phyloP scores from a whole-genome alignment of 306 rosid genomes.

The Betula pendula region DNA sequence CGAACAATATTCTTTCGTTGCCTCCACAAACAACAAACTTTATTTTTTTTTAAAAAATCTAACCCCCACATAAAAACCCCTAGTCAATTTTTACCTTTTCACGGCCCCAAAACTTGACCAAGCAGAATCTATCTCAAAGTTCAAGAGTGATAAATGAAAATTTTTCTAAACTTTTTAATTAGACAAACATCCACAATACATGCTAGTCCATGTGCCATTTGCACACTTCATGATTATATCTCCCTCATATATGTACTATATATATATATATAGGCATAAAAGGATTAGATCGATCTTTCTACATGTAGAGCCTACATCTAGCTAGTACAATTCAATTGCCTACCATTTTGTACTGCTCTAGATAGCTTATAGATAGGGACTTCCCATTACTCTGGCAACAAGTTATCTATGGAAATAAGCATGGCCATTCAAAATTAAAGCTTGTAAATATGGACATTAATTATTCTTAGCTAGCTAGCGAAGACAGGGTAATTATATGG shows the following conservation, averaged over 20 bases:
- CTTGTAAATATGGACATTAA: conserved; percentile 4
- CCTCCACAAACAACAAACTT: too few species aligned
- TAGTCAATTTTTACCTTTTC: too few species aligned
- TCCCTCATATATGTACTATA: too few species aligned
- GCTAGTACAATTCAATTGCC: conserved; percentile 6
- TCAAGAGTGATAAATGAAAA: too few species aligned
- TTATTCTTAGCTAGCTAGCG: conserved; percentile 21
- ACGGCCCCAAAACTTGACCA: too few species aligned
- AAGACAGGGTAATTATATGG: conserved; percentile 27
- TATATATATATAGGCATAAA: background rate
- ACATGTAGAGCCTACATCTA: too few species aligned
- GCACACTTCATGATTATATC: background rate
- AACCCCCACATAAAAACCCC: too few species aligned
- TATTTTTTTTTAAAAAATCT: too few species aligned
- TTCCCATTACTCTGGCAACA: conserved; percentile 12
- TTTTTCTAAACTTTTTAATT: background rate
- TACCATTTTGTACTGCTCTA: background rate
- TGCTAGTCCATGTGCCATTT: background rate
- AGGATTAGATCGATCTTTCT: background rate
- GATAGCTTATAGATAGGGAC: background rate
- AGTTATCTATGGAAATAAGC: conserved; percentile 19
- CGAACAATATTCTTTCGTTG: too few species aligned
- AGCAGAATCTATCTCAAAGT: too few species aligned
- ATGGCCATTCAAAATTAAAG: conserved; percentile 19
- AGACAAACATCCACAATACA: background rate